These are phyloP conservation scores for Plasmodium vivax DNA, from an alignment of 169 alveolate genomes.

Conservation along the genomic window DNA sequence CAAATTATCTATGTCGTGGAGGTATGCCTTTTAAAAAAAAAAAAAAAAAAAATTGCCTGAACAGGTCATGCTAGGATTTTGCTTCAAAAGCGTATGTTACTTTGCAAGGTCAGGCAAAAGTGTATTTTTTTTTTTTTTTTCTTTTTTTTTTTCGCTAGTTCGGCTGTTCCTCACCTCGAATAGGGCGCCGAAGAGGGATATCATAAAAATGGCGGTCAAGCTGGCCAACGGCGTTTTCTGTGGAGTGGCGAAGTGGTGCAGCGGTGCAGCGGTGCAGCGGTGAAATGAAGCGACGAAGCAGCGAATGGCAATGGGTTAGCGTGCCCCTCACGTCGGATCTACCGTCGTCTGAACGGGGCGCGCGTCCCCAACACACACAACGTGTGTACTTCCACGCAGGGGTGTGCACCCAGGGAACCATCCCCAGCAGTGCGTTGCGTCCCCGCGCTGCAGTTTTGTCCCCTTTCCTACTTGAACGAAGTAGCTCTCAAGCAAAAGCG, in stretches of 20 bases:
- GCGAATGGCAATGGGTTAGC: background rate
- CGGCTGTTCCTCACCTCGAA: conserved; percentile 41
- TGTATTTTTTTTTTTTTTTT: background rate
- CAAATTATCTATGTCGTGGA: conserved; percentile 53
- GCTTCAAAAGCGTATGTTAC: background rate
- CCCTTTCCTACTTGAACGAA: conserved; percentile 21
- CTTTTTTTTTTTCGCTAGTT: background rate
- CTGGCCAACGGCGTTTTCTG: background rate
- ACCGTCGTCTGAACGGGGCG: background rate
- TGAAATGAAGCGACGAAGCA: background rate
- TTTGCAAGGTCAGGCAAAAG: background rate
- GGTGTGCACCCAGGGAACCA: background rate
- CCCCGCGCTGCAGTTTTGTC: background rate
- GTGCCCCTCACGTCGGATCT: background rate
- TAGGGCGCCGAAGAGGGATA: conserved; percentile 41
- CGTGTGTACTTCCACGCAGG: conserved; percentile 1
- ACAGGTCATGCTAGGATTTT: background rate
- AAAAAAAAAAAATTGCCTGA: background rate
- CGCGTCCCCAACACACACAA: background rate
- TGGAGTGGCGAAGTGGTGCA: background rate
- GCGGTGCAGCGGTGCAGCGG: background rate
- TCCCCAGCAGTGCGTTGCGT: background rate
- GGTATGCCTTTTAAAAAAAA: conserved; percentile 54
- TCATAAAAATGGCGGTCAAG: background rate
- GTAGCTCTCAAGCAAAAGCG: conserved; percentile 13